Evolutionary conservation across 371 early-diverging fungal genomes (phyloP), one percentile per base, ranked within the genome.

Genomic region (Rhizopus arrhizus): DNA sequence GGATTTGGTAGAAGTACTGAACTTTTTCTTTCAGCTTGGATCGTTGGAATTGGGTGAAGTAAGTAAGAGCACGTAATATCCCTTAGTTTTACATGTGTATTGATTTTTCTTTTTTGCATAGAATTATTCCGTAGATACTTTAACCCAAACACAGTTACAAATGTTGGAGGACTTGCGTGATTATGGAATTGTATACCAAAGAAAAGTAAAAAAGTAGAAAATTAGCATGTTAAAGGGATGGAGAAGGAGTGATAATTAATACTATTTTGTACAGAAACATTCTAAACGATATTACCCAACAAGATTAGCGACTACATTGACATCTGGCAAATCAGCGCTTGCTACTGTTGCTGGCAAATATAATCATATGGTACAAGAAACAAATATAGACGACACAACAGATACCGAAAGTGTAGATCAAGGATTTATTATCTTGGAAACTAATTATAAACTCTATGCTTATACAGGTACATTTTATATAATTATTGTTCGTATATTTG

Each of bases 371-470:
- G 61, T 38, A 47, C 68, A 68, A 34, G 74, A 53, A 33, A 53
- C 46, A 15, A 41, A 68, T 5, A 60, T 62, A 13, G 52, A 65
- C 16, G 65, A 58, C 1, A 54, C 68, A 1, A 66, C 74, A 11
- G 79, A 81, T 31, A 75, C 78, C 28, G 81, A 78, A 28, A 72
- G 76, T 28, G 73, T 79, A 34, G 85, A 83, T 33, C 82, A 85
- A 55, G 94, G 93, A 11, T 93, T 88, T 63, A 85, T 94, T 59
- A 81, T 94, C 41, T 59, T 94, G 15, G 98, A 97, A 72, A 96
- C 97, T 9, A 96, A 96, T 70, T 95, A 91, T 65, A 83, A 94
- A 36, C 65, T 99, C 29, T 99, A 98, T 71, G 98, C 98, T 3
- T 99, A 97, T 73, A 97, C 98, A 51, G 85, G 90, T 89, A 75